These are phyloP conservation scores for Turritis glabra DNA, from an alignment of 345 rosid species.

Conservation along the genomic window DNA sequence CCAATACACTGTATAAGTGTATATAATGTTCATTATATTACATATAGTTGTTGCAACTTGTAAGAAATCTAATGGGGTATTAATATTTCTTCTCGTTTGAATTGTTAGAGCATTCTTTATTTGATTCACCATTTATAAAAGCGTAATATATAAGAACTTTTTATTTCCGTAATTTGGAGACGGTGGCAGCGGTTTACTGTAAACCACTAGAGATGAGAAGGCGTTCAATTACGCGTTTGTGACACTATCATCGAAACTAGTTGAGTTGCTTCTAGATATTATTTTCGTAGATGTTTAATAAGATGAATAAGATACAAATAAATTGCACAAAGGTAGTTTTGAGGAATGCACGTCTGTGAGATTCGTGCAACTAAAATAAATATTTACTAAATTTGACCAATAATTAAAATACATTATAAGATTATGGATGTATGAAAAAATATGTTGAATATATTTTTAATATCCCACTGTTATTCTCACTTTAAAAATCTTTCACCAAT, in stretches of 20 bases:
- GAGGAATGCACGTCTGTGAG: no score
- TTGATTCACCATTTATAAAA: neutral
- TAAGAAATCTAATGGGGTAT: neutral
- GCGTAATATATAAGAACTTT: neutral
- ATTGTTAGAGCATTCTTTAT: neutral
- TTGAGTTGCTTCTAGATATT: neutral
- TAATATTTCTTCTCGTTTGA: neutral
- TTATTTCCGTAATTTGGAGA: neutral
- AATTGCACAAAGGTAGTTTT: no score
- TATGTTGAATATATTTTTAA: no score
- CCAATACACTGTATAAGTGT: neutral
- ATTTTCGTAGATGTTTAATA: neutral
- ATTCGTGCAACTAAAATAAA: no score
- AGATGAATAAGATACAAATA: neutral
- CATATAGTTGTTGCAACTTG: neutral
- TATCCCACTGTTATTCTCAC: no score
- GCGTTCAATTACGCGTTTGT: neutral
- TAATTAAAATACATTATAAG: no score
- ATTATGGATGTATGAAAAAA: no score
- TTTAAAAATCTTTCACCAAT: no score
- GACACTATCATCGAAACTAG: neutral
- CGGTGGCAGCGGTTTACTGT: neutral
- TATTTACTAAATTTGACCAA: no score
- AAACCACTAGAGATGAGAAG: conserved; percentile 4
- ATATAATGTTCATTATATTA: neutral